Base-by-base conservation (phyloP, 2,329 filamentous ascomycete species). In the Rhynchosporium graminicola region DNA sequence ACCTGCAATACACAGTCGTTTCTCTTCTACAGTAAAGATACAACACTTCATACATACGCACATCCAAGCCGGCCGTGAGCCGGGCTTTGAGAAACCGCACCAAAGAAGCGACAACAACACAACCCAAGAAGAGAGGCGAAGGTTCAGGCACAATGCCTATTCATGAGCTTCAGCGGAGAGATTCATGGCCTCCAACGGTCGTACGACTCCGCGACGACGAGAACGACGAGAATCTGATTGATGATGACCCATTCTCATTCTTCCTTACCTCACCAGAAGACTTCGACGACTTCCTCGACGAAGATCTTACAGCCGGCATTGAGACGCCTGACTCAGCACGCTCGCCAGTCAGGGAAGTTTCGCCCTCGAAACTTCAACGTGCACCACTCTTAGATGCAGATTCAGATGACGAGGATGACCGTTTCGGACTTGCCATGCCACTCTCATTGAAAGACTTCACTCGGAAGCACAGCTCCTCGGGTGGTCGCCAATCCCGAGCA, bases 151-250 rank as follows among this genome's bases (percentile, higher is more conserved):
- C 46, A 15, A 73, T 73, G 72, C 72, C 72, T 12, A 70, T 69
- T 63, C 70, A 71, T 62, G 62, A 72, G 51, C 68, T 71, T 43
- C 65, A 70, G 7, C 67, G 73, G 10, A 65, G 73, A 6, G 73
- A 74, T 63, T 74, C 73, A 4, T 75, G 72, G 72, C 73, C 73
- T 28, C 73, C 73, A 43, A 74, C 73, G 13, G 70, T 74, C 15
- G 51, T 74, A 10, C 71, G 67, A 36, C 46, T 75, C 40, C 48
- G 31, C 12, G 57, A 62, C n/a, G 64, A 70, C 7, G 51, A 47
- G 6, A 62, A 58, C 26, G 63, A 68, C 8, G 52, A 64, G 9
- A 64, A 68, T n/a, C 51, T 57, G 3, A 74, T 74, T 36, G 73
- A 75, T 48, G 71, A 71, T 9, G 68, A 75, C 60, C 73, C 73